Percentiles rank a stretch among this genome's conserved stretches.
Conservation (phyloP, 495 filamentous ascomycete genomes). For the Thozetella sp. region DNA sequence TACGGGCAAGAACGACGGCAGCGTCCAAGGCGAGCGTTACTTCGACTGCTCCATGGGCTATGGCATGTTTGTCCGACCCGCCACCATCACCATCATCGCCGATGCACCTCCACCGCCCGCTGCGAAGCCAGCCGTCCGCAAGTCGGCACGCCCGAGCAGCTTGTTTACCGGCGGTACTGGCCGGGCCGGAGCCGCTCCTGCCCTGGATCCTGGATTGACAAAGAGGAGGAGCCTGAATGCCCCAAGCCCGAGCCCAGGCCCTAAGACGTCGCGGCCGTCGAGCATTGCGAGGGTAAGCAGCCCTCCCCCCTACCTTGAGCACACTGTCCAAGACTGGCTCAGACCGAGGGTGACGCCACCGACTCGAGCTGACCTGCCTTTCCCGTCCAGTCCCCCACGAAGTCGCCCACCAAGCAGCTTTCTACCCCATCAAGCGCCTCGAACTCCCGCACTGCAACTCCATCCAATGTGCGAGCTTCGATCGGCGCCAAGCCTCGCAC, state of each 20-base stretch:
- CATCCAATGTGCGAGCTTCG: conserved; percentile 48
- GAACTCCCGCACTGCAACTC: conserved; percentile 63
- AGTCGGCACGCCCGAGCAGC: conserved; percentile 37
- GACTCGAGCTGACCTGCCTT: no score
- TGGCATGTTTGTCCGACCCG: conserved; percentile 87
- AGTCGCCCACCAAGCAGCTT: conserved; percentile 80
- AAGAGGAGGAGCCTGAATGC: conserved; percentile 71
- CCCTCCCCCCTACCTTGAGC: background rate
- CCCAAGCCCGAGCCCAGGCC: conserved; percentile 64
- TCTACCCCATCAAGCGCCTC: conserved; percentile 55
- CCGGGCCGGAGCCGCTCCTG: conserved; percentile 30
- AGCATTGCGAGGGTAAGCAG: conserved; percentile 59
- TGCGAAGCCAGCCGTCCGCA: conserved; percentile 26
- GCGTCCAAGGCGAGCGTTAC: conserved; percentile 85
- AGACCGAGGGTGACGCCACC: no score
- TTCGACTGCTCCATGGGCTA: conserved; percentile 79
- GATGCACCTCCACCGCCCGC: conserved; percentile 44
- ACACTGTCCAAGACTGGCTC: conserved; percentile 9
- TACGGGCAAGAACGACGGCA: conserved; percentile 94
- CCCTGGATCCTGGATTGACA: conserved; percentile 46
- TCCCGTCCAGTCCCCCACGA: conserved; percentile 65
- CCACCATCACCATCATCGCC: conserved; percentile 61
- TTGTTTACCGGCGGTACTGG: conserved; percentile 24
- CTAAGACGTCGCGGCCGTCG: conserved; percentile 51
- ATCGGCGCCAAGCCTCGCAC: conserved; percentile 53